Evolutionary conservation across 2,329 filamentous ascomycete genomes (phyloP), one percentile per base, ranked within the genome.

Genomic region (Fusarium sp.): DNA sequence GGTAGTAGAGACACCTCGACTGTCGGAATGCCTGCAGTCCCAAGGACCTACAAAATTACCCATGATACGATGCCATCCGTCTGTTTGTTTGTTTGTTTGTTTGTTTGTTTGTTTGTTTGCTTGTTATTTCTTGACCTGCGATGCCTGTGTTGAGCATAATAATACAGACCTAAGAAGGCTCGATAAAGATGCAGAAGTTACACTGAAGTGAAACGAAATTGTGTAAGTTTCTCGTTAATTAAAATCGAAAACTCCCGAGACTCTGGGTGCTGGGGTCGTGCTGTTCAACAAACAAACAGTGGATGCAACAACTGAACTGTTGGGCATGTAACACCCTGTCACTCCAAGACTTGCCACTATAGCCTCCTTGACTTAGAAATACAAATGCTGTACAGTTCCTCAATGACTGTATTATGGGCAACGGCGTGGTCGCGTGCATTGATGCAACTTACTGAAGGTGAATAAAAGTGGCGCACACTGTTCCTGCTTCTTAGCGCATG

Each of bases 401-500:
- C n/a, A n/a, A n/a, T n/a, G n/a, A n/a, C n/a, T n/a, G n/a, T n/a
- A n/a, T n/a, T n/a, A n/a, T n/a, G n/a, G n/a, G n/a, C n/a, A n/a
- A n/a, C n/a, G n/a, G n/a, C n/a, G n/a, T n/a, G 31, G 28, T 26
- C 24, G n/a, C 38, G 42, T 49, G 45, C 39, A 28, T 44, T 33
- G 13, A 33, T 44, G 33, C 14, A 31, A 44, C 11, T 22, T 55
- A 41, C 20, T 55, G 51, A 28, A 8, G 26, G 49, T 55, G 41
- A 66, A 48, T 35, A 44, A 45, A 63, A 45, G 56, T 70, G 66
- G 44, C 48, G 38, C 39, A 41, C 55, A 12, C 45, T 56, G 57
- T 74, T 58, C 71, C 71, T 74, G 61, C 48, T 72, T 72, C 45
- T 60, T 73, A 73, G 71, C 64, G 71, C 56, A 55, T 15, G 28